A percentile compares a stretch with the other conserved stretches of the same genome.
Evolutionary conservation across 208 protist genomes (phyloP).

Genomic region (Acanthamoeba culbertsoni): DNA sequence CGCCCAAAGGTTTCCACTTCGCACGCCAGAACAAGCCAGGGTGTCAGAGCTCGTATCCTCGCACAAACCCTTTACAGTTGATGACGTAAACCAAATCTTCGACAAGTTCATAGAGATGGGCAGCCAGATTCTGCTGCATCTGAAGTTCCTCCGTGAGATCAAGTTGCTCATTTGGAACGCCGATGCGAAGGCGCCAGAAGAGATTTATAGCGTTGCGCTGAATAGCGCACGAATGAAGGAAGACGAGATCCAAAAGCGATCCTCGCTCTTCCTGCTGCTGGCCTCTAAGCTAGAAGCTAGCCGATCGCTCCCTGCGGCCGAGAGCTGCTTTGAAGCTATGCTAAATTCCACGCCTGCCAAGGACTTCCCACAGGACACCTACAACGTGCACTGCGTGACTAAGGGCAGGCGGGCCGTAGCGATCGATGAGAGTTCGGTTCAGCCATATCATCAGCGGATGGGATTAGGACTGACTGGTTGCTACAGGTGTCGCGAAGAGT

Average conservation of each 20-base stretch:
- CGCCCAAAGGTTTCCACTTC: not conserved
- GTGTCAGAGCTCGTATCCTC: constrained; percentile 2
- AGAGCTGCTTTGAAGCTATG: not conserved
- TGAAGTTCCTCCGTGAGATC: constrained; percentile 9
- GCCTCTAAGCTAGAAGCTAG: not conserved
- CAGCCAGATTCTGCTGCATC: constrained; percentile 27
- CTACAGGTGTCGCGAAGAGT: too few relatives aligned
- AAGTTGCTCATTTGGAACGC: not conserved
- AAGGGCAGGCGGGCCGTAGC: not conserved
- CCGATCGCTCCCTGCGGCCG: not conserved
- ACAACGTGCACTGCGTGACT: not conserved
- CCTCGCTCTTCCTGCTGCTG: not conserved
- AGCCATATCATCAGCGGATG: too few relatives aligned
- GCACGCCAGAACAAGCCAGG: not conserved
- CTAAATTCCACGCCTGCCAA: not conserved
- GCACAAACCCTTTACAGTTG: not conserved
- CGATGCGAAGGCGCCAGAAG: not conserved
- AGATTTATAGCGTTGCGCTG: not conserved
- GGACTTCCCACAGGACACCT: constrained; percentile 3
- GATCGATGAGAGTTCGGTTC: too few relatives aligned
- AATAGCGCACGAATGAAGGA: not conserved
- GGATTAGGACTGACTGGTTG: too few relatives aligned
- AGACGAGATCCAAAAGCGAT: not conserved
- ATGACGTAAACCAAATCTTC: not conserved
- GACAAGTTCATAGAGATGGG: constrained; percentile 25